A percentile compares a stretch with the other conserved stretches of the same genome.
Conservation (phyloP, 106 monocot genomes). For the Hemerocallis citrina region DNA sequence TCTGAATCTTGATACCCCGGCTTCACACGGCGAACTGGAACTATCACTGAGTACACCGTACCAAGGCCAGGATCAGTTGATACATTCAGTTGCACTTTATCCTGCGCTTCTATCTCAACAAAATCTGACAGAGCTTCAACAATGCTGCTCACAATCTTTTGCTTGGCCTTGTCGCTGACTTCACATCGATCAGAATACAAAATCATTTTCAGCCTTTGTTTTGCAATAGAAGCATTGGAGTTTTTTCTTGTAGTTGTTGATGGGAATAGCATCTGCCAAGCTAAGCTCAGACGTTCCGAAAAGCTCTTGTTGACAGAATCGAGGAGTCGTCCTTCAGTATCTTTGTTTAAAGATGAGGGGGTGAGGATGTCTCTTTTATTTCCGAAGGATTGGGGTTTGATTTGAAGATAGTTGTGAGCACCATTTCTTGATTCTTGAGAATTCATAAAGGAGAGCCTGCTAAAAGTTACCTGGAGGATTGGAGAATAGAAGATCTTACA, state of each 20-base stretch:
- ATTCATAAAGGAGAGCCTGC: constrained; percentile 13
- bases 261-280: constrained; percentile 88
- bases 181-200: constrained; percentile 90
- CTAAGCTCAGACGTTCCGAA: constrained; percentile 65
- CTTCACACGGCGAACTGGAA: constrained; percentile 84
- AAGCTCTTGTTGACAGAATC: constrained; percentile 66
- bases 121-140: constrained; percentile 73
- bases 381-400: constrained; percentile 5
- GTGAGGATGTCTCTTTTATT: constrained; percentile 8
- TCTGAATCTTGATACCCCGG: constrained; percentile 77
- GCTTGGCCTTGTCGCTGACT: constrained; percentile 83
- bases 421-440: constrained; percentile 8
- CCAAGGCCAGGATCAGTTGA: constrained; percentile 76
- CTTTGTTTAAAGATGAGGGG: constrained; percentile 23
- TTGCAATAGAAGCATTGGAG: constrained; percentile 82
- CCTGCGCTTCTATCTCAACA: constrained; percentile 86
- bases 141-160: constrained; percentile 79
- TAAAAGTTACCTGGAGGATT: constrained; percentile 25
- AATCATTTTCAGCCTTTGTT: constrained; percentile 95
- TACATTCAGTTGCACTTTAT: constrained; percentile 87
- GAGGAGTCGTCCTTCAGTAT: constrained; percentile 42
- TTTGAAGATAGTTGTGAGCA: constrained; percentile 7
- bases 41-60: constrained; percentile 74
- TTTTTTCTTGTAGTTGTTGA: constrained; percentile 14
- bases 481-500: too few species aligned